A percentile compares a stretch with the other conserved stretches of the same genome.
These are phyloP conservation scores for Debaryomyces sp. DNA, from an alignment of 1,139 yeast species.

Conservation along the genomic window DNA sequence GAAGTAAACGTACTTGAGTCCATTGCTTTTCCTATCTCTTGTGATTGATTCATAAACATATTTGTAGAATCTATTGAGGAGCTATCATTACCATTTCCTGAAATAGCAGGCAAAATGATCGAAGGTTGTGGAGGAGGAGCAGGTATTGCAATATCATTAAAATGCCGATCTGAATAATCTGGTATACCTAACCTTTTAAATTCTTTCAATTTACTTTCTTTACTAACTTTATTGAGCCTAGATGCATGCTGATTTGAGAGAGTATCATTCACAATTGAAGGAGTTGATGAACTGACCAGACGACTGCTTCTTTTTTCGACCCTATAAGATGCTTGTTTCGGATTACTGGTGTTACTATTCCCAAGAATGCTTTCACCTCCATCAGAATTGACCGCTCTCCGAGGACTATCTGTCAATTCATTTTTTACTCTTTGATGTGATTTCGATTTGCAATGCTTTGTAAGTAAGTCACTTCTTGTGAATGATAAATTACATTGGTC, in stretches of 20 bases:
- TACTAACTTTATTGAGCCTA: not conserved
- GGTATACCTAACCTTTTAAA: slow-evolving; percentile 5
- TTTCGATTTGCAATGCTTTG: slow-evolving; percentile 10
- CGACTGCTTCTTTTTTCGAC: slow-evolving; percentile 2
- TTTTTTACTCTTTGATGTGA: slow-evolving; percentile 10
- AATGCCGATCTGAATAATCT: slow-evolving; percentile 5
- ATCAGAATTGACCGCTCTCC: not conserved
- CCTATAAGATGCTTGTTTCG: not conserved
- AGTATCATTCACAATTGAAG: slow-evolving; percentile 1
- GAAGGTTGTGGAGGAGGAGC: slow-evolving; percentile 12
- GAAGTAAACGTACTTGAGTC: not conserved
- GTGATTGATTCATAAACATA: not conserved
- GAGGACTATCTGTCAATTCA: not conserved
- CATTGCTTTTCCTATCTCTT: not conserved
- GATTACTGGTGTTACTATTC: not conserved
- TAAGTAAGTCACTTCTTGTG: slow-evolving; percentile 14
- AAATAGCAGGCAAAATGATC: slow-evolving; percentile 9
- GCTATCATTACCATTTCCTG: not conserved
- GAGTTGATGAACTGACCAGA: not conserved
- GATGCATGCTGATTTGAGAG: not conserved
- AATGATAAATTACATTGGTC: slow-evolving; percentile 11
- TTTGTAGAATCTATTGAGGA: slow-evolving; percentile 2
- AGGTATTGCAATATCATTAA: slow-evolving; percentile 8
- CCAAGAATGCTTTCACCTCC: not conserved
- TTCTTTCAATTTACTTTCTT: not conserved